Evolutionary conservation across 768 basidiomycete genomes (phyloP).

Genomic region (Auricularia sp.): DNA sequence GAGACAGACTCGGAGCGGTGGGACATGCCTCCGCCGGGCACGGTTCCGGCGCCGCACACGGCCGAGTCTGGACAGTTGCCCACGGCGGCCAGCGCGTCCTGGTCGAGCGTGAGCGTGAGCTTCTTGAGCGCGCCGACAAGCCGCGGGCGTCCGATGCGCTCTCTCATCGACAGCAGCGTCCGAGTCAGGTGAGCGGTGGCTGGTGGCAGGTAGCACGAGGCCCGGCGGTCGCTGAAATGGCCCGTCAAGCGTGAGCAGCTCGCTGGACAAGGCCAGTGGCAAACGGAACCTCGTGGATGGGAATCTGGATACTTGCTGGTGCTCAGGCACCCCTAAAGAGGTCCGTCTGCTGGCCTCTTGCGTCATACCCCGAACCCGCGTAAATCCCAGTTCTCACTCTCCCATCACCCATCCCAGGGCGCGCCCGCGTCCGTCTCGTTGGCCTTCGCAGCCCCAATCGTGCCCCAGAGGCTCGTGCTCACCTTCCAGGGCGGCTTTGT

Average conservation of each 20-base stretch:
- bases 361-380: not conserved
- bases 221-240: not conserved
- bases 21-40: not conserved
- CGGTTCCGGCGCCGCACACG: not conserved
- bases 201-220: not conserved
- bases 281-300: not conserved
- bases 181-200: not conserved
- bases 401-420: constrained; percentile 35
- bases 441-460: constrained; percentile 41
- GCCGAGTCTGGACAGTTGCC: not conserved
- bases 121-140: not conserved
- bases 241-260: not conserved
- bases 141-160: not conserved
- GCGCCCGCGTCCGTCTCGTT: constrained; percentile 68
- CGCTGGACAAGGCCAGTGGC: not conserved
- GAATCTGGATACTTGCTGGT: constrained; percentile 1
- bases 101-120: not conserved
- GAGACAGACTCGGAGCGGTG: too few relatives aligned
- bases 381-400: not conserved
- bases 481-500: constrained; percentile 87
- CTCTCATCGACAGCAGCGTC: not conserved
- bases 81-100: not conserved
- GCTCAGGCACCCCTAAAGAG: not conserved
- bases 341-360: not conserved
- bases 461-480: constrained; percentile 45